These are phyloP conservation scores for Russula dissimulans DNA, from an alignment of 768 basidiomycete species.

Conservation along the genomic window DNA sequence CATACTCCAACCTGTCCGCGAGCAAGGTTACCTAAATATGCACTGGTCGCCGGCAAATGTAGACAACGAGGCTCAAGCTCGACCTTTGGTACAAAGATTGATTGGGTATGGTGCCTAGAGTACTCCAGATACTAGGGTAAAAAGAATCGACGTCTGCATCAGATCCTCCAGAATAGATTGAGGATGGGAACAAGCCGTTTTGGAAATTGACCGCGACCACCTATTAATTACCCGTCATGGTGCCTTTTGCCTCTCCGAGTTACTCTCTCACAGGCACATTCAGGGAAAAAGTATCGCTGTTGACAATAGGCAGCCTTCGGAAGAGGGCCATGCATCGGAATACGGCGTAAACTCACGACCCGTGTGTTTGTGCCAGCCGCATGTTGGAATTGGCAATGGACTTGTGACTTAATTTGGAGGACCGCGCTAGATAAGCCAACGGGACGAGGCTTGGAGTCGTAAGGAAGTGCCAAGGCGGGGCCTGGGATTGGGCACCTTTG, in stretches of 20 bases:
- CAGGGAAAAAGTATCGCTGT: constrained; percentile 14
- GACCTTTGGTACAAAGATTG: constrained; percentile 25
- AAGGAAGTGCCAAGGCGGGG: too few species aligned
- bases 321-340: background rate
- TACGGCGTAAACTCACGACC: background rate
- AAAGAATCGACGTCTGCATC: constrained; percentile 16
- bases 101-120: constrained; percentile 25
- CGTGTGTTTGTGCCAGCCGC: constrained; percentile 3
- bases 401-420: background rate
- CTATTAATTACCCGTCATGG: constrained; percentile 28
- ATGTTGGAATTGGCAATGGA: background rate
- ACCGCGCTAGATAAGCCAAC: background rate
- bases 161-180: constrained; percentile 27
- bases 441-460: too few species aligned
- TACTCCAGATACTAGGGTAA: constrained; percentile 24
- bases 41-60: constrained; percentile 34
- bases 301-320: background rate
- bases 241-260: constrained; percentile 20
- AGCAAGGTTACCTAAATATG: constrained; percentile 24
- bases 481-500: too few species aligned
- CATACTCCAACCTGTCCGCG: constrained; percentile 24
- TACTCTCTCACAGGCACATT: constrained; percentile 21
- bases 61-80: constrained; percentile 25
- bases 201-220: constrained; percentile 40
- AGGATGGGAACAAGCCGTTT: constrained; percentile 14